Evolutionary conservation across 2,329 filamentous ascomycete species (phyloP).

Genomic region (Penicillium occitanis): DNA sequence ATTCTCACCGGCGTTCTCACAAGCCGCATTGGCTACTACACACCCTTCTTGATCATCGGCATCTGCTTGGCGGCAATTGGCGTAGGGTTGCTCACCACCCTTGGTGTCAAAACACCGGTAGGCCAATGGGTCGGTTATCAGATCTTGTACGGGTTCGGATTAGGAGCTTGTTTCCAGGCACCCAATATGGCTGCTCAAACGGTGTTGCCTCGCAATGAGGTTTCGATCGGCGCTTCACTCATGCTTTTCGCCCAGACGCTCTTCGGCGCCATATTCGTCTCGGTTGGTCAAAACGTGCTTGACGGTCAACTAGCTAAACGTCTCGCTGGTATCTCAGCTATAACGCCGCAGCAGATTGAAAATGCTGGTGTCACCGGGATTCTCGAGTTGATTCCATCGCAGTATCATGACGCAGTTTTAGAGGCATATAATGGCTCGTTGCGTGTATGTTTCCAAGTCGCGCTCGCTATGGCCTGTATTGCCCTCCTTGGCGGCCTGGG

Average conservation of each 20-base stretch:
- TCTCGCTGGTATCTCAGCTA: conserved; percentile 24
- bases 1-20: conserved; percentile 31
- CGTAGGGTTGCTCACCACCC: conserved; percentile 33
- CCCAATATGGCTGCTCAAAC: conserved; percentile 26
- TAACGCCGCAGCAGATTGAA: conserved; percentile 15
- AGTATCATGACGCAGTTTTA: conserved; percentile 10
- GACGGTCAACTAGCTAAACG: conserved; percentile 30
- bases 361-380: conserved; percentile 9
- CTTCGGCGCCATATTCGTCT: conserved; percentile 33
- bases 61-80: conserved; percentile 31
- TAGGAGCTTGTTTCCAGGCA: conserved; percentile 25
- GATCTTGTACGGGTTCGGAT: conserved; percentile 26
- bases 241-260: conserved; percentile 27
- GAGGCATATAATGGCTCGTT: conserved; percentile 17
- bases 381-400: conserved; percentile 3
- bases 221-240: conserved; percentile 29
- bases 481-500: conserved; percentile 10
- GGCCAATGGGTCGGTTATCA: conserved; percentile 31
- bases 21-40: conserved; percentile 29
- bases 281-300: conserved; percentile 33
- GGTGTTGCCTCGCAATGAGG: conserved; percentile 27
- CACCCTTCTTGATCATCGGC: conserved; percentile 31
- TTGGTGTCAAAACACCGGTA: conserved; percentile 27
- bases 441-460: conserved; percentile 12
- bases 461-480: conserved; percentile 15